Evolutionary conservation across 2,329 filamentous ascomycete species (phyloP).

Genomic region (Alternaria alternata): DNA sequence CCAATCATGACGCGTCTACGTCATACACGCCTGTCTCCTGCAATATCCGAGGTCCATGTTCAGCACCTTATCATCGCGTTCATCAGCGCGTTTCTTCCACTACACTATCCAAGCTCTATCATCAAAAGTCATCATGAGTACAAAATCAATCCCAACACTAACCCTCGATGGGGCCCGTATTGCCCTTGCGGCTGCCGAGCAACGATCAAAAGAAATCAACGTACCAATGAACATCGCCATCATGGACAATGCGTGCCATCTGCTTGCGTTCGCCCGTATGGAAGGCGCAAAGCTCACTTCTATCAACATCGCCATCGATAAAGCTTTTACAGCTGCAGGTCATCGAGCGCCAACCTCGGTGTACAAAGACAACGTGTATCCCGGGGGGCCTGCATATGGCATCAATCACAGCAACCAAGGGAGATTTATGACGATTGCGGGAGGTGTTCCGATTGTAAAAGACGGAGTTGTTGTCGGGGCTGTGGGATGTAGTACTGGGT

Average conservation of each 20-base stretch:
- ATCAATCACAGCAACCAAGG: slow-evolving; percentile 63
- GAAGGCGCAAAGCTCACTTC: slow-evolving; percentile 60
- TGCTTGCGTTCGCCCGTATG: slow-evolving; percentile 59
- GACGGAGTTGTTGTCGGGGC: slow-evolving; percentile 62
- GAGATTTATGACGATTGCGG: slow-evolving; percentile 63
- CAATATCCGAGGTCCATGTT: slow-evolving; percentile 6
- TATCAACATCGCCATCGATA: slow-evolving; percentile 68
- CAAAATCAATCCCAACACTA: slow-evolving; percentile 40
- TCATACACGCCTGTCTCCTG: slow-evolving; percentile 5
- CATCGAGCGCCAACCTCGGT: slow-evolving; percentile 61
- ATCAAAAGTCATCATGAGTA: slow-evolving; percentile 38
- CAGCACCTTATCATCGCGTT: neutral
- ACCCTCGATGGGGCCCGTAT: slow-evolving; percentile 49
- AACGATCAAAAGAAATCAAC: slow-evolving; percentile 46
- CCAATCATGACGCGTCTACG: neutral
- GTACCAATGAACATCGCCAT: slow-evolving; percentile 61
- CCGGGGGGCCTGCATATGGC: slow-evolving; percentile 62
- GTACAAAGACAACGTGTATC: slow-evolving; percentile 63
- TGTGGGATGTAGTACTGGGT: slow-evolving; percentile 64
- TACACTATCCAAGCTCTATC: neutral
- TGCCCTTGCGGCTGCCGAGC: slow-evolving; percentile 48
- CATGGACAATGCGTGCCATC: slow-evolving; percentile 56
- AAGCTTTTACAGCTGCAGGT: slow-evolving; percentile 66
- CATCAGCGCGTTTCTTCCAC: neutral
- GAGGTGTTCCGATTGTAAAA: slow-evolving; percentile 60